Evolutionary conservation across 768 basidiomycete genomes (phyloP).

Genomic region (Mrakia gelida): DNA sequence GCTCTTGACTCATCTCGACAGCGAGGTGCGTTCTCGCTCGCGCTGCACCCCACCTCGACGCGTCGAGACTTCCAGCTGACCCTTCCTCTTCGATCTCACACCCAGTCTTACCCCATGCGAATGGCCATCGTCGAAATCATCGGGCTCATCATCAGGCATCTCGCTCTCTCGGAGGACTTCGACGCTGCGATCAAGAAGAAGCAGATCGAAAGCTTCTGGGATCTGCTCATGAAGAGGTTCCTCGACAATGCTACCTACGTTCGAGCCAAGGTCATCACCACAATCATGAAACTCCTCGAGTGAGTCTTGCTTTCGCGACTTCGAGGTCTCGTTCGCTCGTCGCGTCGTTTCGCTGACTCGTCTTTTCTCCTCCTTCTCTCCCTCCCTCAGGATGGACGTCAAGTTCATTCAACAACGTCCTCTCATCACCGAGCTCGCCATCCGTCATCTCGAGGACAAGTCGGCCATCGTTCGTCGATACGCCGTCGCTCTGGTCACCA

Average conservation of each 20-base stretch:
- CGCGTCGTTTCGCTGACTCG: neutral
- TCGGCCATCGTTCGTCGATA: conserved; percentile 78
- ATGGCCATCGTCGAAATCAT: conserved; percentile 89
- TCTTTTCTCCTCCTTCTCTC: neutral
- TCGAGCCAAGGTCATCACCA: conserved; percentile 76
- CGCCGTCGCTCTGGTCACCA: conserved; percentile 68
- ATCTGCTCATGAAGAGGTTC: conserved; percentile 77
- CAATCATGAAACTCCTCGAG: conserved; percentile 72
- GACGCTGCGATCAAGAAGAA: conserved; percentile 53
- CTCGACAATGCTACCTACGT: conserved; percentile 88
- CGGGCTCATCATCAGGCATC: conserved; percentile 74
- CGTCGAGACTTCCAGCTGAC: too few species aligned
- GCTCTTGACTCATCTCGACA: conserved; percentile 78
- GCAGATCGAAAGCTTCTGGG: conserved; percentile 74
- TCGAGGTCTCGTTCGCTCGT: neutral
- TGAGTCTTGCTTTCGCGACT: conserved; percentile 38
- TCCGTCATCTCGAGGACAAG: conserved; percentile 82
- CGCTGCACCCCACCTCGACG: too few species aligned
- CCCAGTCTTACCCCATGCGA: conserved; percentile 92
- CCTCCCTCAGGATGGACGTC: conserved; percentile 29
- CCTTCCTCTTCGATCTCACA: neutral
- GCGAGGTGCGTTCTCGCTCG: conserved; percentile 58
- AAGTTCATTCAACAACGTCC: conserved; percentile 86
- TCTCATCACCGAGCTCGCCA: conserved; percentile 67
- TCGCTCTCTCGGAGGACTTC: conserved; percentile 56